These are phyloP conservation scores for Colletotrichum graminicola DNA, from an alignment of 2,329 filamentous ascomycete species.

Conservation along the genomic window DNA sequence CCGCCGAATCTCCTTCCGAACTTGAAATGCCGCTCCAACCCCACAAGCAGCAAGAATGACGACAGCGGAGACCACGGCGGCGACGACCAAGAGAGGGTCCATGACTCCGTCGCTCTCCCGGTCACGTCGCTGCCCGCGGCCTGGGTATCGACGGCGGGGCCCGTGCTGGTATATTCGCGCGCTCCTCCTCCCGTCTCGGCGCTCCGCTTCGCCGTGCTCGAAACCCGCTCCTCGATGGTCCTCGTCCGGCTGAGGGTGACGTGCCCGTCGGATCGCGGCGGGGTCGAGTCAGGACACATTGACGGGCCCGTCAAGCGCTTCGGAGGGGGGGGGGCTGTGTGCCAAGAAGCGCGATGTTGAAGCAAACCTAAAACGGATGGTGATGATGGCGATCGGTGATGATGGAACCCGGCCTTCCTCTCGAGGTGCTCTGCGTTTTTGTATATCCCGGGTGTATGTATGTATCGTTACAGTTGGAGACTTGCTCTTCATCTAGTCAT, in stretches of 20 bases:
- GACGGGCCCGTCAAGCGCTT: not conserved
- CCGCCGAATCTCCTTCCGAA: conserved; percentile 7
- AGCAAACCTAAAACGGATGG: not conserved
- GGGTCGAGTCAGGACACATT: not conserved
- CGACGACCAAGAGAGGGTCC: not conserved
- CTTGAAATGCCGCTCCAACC: conserved; percentile 1
- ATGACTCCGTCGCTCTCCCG: not conserved
- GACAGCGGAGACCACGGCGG: not conserved
- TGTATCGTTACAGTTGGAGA: not conserved
- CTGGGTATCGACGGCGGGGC: not conserved
- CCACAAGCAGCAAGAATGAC: not conserved
- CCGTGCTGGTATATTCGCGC: not conserved
- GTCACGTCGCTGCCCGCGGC: not conserved
- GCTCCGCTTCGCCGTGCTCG: not conserved
- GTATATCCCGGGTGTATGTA: not conserved
- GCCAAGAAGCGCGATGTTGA: not conserved
- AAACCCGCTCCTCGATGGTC: not conserved
- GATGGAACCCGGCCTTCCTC: not conserved
- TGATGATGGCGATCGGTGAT: not conserved
- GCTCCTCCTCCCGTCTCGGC: too few species aligned
- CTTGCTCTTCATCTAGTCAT: not conserved
- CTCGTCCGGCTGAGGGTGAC: not conserved
- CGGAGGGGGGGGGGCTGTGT: not conserved
- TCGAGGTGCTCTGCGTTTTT: not conserved
- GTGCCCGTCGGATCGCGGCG: not conserved